Base-by-base conservation (phyloP, 495 filamentous ascomycete genomes). In the Neohortaea acidophila region DNA sequence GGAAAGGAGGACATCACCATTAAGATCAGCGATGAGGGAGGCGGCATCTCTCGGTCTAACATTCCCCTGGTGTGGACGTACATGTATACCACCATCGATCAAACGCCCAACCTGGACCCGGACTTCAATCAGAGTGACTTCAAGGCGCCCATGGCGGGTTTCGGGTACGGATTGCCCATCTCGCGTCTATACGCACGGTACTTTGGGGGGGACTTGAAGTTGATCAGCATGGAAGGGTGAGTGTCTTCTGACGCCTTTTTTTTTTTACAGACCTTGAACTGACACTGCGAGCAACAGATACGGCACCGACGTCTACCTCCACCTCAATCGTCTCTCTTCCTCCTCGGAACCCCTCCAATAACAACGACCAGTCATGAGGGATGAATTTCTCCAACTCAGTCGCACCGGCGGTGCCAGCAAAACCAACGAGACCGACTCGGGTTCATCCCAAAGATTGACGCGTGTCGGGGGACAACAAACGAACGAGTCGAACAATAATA, bases 171-270 rank as follows among this genome's bases (percentile, higher is more conserved):
- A 12, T 55, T 97, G 44, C 89, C 89, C 0, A 93, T 97, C 47
- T 85, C 79, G 54, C 67, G 89, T 49, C 66, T 97, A 26, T 97
- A 97, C 56, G 91, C 89, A 38, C 67, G 89, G 43, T 97, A 97
- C 61, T 97, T 97, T 56, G 89, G 89, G 23, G 89, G 89, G 28
- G 89, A 97, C 58, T 58, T 97, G 47, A 96, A 94, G 56, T 55
- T 97, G 61, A 97, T 96, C 52, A 94, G 87, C 56, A 94, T 97
- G 89, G 89, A 97, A 65, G 89, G 89, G 89, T 94, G 66, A 64
- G 84, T 60, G 18, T 14, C 28, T 41, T 28, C 30, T 39, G 30
- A n/a, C 45, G 22, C 8, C 27, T 21, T 31, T 21, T 23, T 30
- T 2, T 19, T 23, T 21, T 25, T 21, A n/a, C 24, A 24, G n/a